These are phyloP conservation scores for Macadamia tetraphylla DNA, from an alignment of 164 flowering plant species.

Conservation along the genomic window DNA sequence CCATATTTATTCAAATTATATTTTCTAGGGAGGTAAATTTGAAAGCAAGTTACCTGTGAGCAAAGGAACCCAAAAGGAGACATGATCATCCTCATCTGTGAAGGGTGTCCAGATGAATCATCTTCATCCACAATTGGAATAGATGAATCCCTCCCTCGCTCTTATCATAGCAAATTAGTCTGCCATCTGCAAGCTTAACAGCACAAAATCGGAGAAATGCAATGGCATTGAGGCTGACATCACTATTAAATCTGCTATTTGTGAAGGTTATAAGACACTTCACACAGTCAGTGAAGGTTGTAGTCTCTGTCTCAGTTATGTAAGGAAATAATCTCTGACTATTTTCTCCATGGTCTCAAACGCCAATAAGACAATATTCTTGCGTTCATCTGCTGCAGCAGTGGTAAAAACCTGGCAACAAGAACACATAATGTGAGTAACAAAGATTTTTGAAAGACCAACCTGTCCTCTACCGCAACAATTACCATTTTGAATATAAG, in stretches of 20 bases:
- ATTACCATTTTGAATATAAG: neutral
- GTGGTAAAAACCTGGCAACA: slow-evolving; percentile 74
- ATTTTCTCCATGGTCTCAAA: slow-evolving; percentile 98
- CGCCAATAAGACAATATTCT: slow-evolving; percentile 85
- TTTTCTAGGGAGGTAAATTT: neutral
- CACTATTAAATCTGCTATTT: slow-evolving; percentile 86
- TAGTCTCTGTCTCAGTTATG: slow-evolving; percentile 94
- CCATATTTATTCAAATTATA: neutral
- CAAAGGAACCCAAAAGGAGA: slow-evolving; percentile 87
- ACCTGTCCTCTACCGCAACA: neutral
- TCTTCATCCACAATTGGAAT: slow-evolving; percentile 24
- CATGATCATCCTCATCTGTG: slow-evolving; percentile 63
- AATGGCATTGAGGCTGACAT: slow-evolving; percentile 96
- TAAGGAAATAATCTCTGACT: slow-evolving; percentile 90
- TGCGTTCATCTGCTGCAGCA: slow-evolving; percentile 98
- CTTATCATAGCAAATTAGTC: slow-evolving; percentile 61
- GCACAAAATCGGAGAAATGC: slow-evolving; percentile 99
- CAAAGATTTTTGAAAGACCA: neutral
- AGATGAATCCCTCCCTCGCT: slow-evolving; percentile 35
- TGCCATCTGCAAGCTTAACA: slow-evolving; percentile 94
- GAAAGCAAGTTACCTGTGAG: slow-evolving; percentile 61
- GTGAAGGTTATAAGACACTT: slow-evolving; percentile 92
- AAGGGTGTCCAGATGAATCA: slow-evolving; percentile 33
- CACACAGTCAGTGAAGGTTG: slow-evolving; percentile 94
- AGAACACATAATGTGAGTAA: slow-evolving; percentile 8